Percentiles rank a stretch among this genome's conserved stretches.
These are phyloP conservation scores for Trypanosoma conorhini DNA, from an alignment of 208 protist species.

Conservation along the genomic window DNA sequence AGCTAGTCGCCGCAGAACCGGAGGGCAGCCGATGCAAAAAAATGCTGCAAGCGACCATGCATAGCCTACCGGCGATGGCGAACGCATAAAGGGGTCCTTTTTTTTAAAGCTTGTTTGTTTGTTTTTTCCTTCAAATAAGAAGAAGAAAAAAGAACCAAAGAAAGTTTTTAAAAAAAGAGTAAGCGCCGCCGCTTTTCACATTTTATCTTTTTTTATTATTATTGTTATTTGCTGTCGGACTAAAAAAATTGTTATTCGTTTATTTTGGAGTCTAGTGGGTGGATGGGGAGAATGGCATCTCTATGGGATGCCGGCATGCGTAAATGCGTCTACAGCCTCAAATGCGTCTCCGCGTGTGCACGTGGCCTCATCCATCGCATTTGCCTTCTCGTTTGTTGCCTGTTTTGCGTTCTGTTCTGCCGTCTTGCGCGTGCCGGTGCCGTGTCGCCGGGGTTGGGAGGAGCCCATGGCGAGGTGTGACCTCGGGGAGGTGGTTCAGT, in stretches of 20 bases:
- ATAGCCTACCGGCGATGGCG: neutral
- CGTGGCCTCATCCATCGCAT: neutral
- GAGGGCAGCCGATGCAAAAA: constrained; percentile 67
- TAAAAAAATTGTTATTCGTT: neutral
- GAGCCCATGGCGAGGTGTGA: constrained; percentile 4
- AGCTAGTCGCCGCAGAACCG: constrained; percentile 66
- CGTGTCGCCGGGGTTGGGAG: neutral
- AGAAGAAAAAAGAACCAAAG: neutral
- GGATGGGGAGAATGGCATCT: neutral
- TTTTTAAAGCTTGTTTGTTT: neutral
- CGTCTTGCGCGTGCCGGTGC: neutral
- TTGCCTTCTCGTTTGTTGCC: neutral
- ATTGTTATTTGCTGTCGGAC: no score
- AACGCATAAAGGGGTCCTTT: constrained; percentile 2
- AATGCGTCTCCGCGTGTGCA: neutral
- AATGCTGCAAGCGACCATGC: constrained; percentile 44
- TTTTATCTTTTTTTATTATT: neutral
- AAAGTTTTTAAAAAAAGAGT: neutral
- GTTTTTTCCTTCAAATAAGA: neutral
- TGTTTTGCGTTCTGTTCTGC: neutral
- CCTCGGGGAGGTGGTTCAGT: constrained; percentile 33
- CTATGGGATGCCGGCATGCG: neutral
- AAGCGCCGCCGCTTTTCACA: neutral
- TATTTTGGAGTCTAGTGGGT: neutral
- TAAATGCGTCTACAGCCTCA: neutral